These are phyloP conservation scores for Endotrypanum monterogeii DNA, from an alignment of 208 protist species.

Conservation along the genomic window DNA sequence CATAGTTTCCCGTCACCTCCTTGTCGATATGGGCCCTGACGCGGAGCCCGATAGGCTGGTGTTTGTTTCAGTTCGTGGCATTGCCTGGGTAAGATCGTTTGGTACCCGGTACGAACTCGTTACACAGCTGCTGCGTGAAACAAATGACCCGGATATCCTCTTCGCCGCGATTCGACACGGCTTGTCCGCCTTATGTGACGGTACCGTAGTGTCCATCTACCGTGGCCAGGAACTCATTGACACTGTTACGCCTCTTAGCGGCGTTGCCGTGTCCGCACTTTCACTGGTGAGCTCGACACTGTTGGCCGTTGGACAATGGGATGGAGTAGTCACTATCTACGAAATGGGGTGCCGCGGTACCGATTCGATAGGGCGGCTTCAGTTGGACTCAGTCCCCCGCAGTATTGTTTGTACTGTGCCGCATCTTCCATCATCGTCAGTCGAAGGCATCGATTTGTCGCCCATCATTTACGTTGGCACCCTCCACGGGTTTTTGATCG, in stretches of 20 bases:
- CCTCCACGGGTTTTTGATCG: constrained; percentile 32
- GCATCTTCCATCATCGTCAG: background rate
- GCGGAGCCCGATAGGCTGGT: constrained; percentile 2
- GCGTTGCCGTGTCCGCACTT: constrained; percentile 20
- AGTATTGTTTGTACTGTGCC: constrained; percentile 24
- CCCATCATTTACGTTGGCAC: constrained; percentile 26
- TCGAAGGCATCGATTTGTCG: background rate
- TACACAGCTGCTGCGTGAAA: constrained; percentile 10
- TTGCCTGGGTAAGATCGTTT: constrained; percentile 16
- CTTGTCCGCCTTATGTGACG: constrained; percentile 20
- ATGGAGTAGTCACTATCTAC: constrained; percentile 22
- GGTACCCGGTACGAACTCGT: constrained; percentile 7
- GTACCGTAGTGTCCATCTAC: constrained; percentile 8
- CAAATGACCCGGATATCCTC: constrained; percentile 11
- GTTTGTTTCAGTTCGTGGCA: constrained; percentile 17
- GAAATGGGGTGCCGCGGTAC: constrained; percentile 2
- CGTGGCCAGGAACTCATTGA: constrained; percentile 8
- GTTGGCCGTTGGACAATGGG: constrained; percentile 21
- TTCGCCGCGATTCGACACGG: constrained; percentile 17
- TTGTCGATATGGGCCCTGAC: constrained; percentile 15
- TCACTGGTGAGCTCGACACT: constrained; percentile 11
- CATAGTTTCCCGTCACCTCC: constrained; percentile 1
- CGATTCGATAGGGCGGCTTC: constrained; percentile 7
- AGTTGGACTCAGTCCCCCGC: constrained; percentile 33
- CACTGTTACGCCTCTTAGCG: background rate